A percentile compares a stretch with the other conserved stretches of the same genome.
Evolutionary conservation across 2,329 filamentous ascomycete species (phyloP).

Genomic region (Cytospora leucostoma): DNA sequence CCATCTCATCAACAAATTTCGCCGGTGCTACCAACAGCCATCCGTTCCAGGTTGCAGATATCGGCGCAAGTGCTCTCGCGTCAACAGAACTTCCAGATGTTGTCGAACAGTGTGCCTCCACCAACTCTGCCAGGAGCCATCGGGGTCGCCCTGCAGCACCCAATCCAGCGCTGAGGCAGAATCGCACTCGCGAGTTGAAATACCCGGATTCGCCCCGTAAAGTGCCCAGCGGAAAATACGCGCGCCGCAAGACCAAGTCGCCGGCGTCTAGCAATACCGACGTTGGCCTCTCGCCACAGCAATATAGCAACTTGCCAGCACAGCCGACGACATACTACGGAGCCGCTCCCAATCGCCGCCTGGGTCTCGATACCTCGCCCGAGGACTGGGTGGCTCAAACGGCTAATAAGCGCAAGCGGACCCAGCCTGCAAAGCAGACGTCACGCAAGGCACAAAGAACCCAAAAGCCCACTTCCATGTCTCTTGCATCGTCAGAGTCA

Average conservation of each 20-base stretch:
- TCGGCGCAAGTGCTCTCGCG: too few relatives aligned
- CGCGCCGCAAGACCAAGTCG: constrained; percentile 6
- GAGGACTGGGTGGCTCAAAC: constrained; percentile 1
- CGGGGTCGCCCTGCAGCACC: constrained; percentile 3
- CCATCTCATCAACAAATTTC: neutral
- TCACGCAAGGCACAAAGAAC: neutral
- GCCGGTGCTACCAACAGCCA: constrained; percentile 4
- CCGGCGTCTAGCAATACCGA: neutral
- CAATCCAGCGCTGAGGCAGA: neutral
- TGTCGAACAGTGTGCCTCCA: neutral
- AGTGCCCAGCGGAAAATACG: neutral
- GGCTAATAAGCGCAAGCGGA: constrained; percentile 3
- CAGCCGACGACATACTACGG: constrained; percentile 1
- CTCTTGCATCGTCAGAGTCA: neutral
- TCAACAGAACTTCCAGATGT: neutral
- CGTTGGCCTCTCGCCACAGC: neutral
- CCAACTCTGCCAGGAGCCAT: neutral
- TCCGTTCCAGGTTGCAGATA: neutral
- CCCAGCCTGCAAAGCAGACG: neutral
- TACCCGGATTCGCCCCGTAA: constrained; percentile 1
- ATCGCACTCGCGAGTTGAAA: neutral
- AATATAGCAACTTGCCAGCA: neutral
- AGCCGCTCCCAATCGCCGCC: neutral
- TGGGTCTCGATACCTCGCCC: neutral
- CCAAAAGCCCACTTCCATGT: neutral